Conservation (phyloP, 2,329 filamentous ascomycete species). For the Beauveria bassiana region DNA sequence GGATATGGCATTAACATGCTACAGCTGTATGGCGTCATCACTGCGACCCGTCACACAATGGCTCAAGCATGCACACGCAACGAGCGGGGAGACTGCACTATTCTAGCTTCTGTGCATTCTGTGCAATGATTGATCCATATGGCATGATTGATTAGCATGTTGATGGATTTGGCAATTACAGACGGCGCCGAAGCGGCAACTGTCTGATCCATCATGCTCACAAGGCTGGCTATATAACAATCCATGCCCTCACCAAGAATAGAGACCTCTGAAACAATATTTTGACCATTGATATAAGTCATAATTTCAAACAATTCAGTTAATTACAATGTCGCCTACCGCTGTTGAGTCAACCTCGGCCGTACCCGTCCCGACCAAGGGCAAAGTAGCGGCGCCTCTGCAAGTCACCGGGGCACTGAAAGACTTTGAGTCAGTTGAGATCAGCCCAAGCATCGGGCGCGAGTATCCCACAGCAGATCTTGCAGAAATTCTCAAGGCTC, state of each 20-base stretch:
- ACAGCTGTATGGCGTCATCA: slow-evolving; percentile 2
- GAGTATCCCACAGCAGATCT: slow-evolving; percentile 54
- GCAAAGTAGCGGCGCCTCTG: slow-evolving; percentile 27
- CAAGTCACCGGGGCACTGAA: slow-evolving; percentile 44
- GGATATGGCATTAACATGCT: background rate
- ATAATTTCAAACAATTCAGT: background rate
- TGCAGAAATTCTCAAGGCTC: slow-evolving; percentile 51
- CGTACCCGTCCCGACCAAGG: slow-evolving; percentile 8
- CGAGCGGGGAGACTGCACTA: background rate
- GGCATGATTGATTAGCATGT: background rate
- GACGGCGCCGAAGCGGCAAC: background rate
- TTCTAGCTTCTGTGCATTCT: background rate
- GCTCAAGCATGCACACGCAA: slow-evolving; percentile 8
- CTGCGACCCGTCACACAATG: slow-evolving; percentile 9
- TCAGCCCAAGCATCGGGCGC: slow-evolving; percentile 54
- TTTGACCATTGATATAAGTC: background rate
- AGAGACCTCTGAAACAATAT: background rate
- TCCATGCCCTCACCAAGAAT: background rate
- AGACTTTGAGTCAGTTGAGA: slow-evolving; percentile 46
- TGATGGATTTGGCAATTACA: background rate
- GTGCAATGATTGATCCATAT: background rate
- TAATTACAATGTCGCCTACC: slow-evolving; percentile 1
- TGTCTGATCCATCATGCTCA: background rate
- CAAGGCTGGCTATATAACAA: background rate
- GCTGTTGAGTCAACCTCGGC: background rate